phyloP scores from a whole-genome alignment of 306 rosid species.

The Glycine tomentella region DNA sequence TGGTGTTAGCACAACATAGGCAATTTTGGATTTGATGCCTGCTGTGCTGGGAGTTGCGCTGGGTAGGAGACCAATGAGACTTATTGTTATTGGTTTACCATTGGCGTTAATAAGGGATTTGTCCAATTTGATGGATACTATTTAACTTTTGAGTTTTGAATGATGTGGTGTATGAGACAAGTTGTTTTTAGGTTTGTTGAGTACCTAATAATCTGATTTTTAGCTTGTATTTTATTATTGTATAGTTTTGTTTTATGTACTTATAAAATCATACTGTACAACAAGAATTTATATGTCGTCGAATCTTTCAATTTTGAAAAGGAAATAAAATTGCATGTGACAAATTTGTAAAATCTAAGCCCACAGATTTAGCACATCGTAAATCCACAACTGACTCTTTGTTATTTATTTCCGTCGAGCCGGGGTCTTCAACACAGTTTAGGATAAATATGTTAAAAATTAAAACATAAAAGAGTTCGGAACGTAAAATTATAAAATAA shows the following conservation, averaged over 20 bases:
- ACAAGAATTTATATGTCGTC: not conserved
- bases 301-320: not conserved
- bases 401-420: not conserved
- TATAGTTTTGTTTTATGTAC: not conserved
- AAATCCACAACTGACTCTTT: not conserved
- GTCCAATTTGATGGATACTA: not conserved
- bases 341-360: not conserved
- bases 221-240: not conserved
- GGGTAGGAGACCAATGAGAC: not conserved
- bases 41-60: not conserved
- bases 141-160: not conserved
- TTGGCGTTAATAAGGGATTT: not conserved
- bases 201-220: not conserved
- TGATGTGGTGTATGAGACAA: not conserved
- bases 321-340: not conserved
- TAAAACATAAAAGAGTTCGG: not conserved
- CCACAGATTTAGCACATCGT: not conserved
- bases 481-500: not conserved
- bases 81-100: not conserved
- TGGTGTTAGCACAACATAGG: not conserved
- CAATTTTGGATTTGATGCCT: not conserved
- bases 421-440: not conserved
- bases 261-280: not conserved
- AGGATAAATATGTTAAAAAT: not conserved
- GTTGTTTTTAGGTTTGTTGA: not conserved